Conservation (phyloP, 2,329 filamentous ascomycete genomes). For the Fusarium devonianum region DNA sequence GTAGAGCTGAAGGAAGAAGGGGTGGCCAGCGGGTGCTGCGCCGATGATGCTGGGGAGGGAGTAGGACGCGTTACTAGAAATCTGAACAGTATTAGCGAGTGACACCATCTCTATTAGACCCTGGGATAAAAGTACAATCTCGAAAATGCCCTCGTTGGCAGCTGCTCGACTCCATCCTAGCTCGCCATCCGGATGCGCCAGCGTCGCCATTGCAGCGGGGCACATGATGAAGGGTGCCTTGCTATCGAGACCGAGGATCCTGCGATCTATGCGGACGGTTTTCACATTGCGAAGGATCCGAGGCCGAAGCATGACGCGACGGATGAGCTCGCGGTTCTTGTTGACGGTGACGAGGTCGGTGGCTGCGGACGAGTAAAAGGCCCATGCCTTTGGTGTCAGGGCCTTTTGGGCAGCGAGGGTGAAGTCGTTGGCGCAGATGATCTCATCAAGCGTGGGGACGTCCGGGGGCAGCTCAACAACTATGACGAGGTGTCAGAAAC, state of each 20-base stretch:
- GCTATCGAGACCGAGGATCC: slow-evolving; percentile 60
- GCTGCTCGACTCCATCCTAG: slow-evolving; percentile 41
- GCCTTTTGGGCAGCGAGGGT: slow-evolving; percentile 61
- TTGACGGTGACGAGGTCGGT: slow-evolving; percentile 65
- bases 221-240: slow-evolving; percentile 68
- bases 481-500: slow-evolving; percentile 1
- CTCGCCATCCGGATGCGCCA: slow-evolving; percentile 72
- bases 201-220: slow-evolving; percentile 68
- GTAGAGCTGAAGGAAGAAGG: slow-evolving; percentile 56
- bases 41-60: slow-evolving; percentile 37
- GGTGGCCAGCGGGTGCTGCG: slow-evolving; percentile 32
- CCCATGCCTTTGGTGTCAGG: slow-evolving; percentile 70
- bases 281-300: slow-evolving; percentile 65
- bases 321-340: slow-evolving; percentile 63
- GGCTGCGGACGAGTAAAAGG: slow-evolving; percentile 72
- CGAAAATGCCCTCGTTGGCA: slow-evolving; percentile 40
- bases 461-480: slow-evolving; percentile 22
- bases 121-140: too few species aligned
- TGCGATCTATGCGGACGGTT: slow-evolving; percentile 56
- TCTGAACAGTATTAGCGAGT: slow-evolving; percentile 12
- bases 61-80: slow-evolving; percentile 41
- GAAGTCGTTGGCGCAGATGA: slow-evolving; percentile 60
- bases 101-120: background rate
- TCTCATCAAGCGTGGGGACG: slow-evolving; percentile 31
- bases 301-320: slow-evolving; percentile 65